Percentiles rank a stretch among this genome's conserved stretches.
Conservation (phyloP, 1,284 basidiomycete genomes). For the Sparassis latifolia region DNA sequence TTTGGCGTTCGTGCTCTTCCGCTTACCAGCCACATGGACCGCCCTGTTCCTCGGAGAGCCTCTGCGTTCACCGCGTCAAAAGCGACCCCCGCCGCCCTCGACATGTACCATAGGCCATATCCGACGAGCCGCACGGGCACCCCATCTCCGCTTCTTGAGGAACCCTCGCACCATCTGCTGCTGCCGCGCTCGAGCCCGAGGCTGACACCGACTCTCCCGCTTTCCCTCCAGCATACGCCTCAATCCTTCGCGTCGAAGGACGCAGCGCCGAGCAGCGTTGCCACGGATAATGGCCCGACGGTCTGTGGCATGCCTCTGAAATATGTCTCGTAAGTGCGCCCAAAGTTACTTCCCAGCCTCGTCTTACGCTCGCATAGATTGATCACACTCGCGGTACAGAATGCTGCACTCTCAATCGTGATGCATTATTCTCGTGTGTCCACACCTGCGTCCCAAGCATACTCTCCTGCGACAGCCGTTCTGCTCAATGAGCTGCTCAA, state of each 20-base stretch:
- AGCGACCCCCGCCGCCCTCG: conserved; percentile 19
- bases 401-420: conserved; percentile 90
- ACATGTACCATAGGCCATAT: conserved; percentile 37
- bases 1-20: too few species aligned
- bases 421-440: conserved; percentile 95
- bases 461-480: conserved; percentile 91
- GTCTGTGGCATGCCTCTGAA: conserved; percentile 55
- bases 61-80: conserved; percentile 23
- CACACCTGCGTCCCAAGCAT: conserved; percentile 66
- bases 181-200: conserved; percentile 26
- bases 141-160: conserved; percentile 27
- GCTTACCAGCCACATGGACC: conserved; percentile 10
- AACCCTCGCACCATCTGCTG: conserved; percentile 15
- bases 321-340: conserved; percentile 51
- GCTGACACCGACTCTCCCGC: conserved; percentile 24
- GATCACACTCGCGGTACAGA: conserved; percentile 92
- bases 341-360: neutral
- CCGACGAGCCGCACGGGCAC: conserved; percentile 31
- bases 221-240: neutral
- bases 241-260: conserved; percentile 7
- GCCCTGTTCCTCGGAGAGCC: conserved; percentile 20
- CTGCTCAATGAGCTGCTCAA: conserved; percentile 93
- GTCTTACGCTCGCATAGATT: conserved; percentile 44
- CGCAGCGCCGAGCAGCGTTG: conserved; percentile 4
- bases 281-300: conserved; percentile 27